phyloP scores from a whole-genome alignment of 352 stramenopile genomes.

The Phytopythium ostracodes region DNA sequence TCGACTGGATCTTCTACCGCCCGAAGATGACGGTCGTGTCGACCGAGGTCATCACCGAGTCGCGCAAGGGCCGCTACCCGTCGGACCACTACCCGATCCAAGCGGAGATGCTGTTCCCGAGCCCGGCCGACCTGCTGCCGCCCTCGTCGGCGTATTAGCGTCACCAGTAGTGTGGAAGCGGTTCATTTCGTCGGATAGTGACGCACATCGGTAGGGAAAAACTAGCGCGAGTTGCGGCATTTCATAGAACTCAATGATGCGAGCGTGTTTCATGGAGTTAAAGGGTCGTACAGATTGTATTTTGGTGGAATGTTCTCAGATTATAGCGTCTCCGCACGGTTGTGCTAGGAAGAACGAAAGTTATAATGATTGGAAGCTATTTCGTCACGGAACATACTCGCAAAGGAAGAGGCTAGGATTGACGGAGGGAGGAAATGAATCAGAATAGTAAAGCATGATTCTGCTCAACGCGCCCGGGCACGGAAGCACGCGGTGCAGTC shows the following conservation, averaged over 20 bases:
- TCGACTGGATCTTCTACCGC: slow-evolving; percentile 88
- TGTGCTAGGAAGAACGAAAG: slow-evolving; percentile 87
- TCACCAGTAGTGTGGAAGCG: too few species aligned
- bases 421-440: slow-evolving; percentile 17
- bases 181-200: too few species aligned
- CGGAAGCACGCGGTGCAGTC: slow-evolving; percentile 57
- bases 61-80: slow-evolving; percentile 74
- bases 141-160: slow-evolving; percentile 8
- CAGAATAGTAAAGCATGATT: slow-evolving; percentile 72
- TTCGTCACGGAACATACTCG: slow-evolving; percentile 61
- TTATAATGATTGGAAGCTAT: slow-evolving; percentile 76
- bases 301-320: slow-evolving; percentile 44
- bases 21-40: slow-evolving; percentile 70
- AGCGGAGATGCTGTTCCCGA: slow-evolving; percentile 72
- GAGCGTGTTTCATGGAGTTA: too few species aligned
- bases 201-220: background rate
- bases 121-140: slow-evolving; percentile 46
- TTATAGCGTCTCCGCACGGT: slow-evolving; percentile 52
- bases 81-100: slow-evolving; percentile 88
- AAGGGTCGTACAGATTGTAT: background rate
- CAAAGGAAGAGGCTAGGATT: background rate
- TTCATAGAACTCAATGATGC: background rate
- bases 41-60: slow-evolving; percentile 81
- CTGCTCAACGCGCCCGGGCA: slow-evolving; percentile 64
- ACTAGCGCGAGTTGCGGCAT: background rate